phyloP scores from a whole-genome alignment of 2,329 filamentous ascomycete genomes.

The Aspergillus clavatus region DNA sequence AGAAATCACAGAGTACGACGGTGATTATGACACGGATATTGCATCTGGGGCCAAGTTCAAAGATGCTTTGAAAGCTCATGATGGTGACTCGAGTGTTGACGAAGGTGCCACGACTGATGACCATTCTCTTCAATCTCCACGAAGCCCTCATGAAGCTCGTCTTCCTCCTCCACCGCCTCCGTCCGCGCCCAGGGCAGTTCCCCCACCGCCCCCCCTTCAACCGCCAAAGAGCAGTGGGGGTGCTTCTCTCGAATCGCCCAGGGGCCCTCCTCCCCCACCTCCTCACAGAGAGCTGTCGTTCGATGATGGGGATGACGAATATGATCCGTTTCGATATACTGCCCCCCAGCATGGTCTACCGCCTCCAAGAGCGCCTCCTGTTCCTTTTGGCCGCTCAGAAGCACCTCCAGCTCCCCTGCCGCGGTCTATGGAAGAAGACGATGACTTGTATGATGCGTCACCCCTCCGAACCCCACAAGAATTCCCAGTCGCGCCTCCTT shows the following conservation, averaged over 20 bases:
- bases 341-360: constrained; percentile 32
- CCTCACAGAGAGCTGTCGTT: constrained; percentile 42
- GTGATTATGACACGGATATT: constrained; percentile 97
- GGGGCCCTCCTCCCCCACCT: constrained; percentile 40
- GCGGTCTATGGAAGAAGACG: constrained; percentile 32
- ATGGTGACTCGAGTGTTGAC: constrained; percentile 70
- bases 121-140: constrained; percentile 45
- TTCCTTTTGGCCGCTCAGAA: constrained; percentile 17
- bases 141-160: constrained; percentile 36
- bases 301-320: constrained; percentile 51
- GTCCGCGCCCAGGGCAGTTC: constrained; percentile 55
- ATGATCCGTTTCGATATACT: constrained; percentile 51
- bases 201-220: constrained; percentile 62
- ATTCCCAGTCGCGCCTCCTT: constrained; percentile 27
- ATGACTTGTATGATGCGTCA: constrained; percentile 46
- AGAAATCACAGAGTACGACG: constrained; percentile 90
- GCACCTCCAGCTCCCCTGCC: constrained; percentile 19
- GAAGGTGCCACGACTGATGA: constrained; percentile 57
- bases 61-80: constrained; percentile 81
- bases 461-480: constrained; percentile 35
- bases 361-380: constrained; percentile 24
- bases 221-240: constrained; percentile 46
- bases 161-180: constrained; percentile 52
- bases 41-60: constrained; percentile 90
- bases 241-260: constrained; percentile 28